Evolutionary conservation across 1,139 yeast genomes (phyloP), one percentile per base, ranked within the genome.

Genomic region (Blastobotrys serpentis): DNA sequence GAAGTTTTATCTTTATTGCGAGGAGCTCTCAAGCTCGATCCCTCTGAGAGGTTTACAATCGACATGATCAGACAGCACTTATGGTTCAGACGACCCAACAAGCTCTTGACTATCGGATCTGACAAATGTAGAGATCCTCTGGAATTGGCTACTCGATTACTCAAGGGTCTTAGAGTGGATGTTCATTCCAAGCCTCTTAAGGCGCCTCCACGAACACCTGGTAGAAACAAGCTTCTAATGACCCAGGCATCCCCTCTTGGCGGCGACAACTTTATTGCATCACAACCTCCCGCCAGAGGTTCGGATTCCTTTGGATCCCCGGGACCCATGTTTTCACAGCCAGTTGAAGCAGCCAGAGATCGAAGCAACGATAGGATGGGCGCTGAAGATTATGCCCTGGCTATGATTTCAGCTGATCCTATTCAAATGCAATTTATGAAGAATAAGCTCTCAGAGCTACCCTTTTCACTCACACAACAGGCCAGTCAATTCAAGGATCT

Each of bases 1-100:
- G 70, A 68, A 5, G 76, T 75, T 2, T 52, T 79, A 36, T 75
- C 81, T 8, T 56, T 82, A n/a, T 55, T 82, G 44, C 65, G 81
- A 44, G 73, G 77, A 46, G 65, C 80, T 25, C 58, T 82, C 54
- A 77, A 74, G 51, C 72, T 77, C 0, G 68, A 75, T 26, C 76
- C 80, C 0, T 56, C 54, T 1, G 62, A 67, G 42, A 64, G 87
- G 55, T 65, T 72, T 4, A 57, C 70, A 0, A 53, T 79, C 41
- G 66, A 63, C 0, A 68, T 64, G 26, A 65, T 81, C 2, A 65
- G 73, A 43, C 57, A 63, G 6, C 84, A 80, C 56, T 76, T 77
- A 2, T 82, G 86, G 86, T 71, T 74, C 14, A 63, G 69, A 22
- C 64, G 68, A 40, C 61, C 63, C 10, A 74, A 76, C 51, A 61